Conservation (phyloP, 192 early-diverging fungal species). For the Entomortierella lignicola region DNA sequence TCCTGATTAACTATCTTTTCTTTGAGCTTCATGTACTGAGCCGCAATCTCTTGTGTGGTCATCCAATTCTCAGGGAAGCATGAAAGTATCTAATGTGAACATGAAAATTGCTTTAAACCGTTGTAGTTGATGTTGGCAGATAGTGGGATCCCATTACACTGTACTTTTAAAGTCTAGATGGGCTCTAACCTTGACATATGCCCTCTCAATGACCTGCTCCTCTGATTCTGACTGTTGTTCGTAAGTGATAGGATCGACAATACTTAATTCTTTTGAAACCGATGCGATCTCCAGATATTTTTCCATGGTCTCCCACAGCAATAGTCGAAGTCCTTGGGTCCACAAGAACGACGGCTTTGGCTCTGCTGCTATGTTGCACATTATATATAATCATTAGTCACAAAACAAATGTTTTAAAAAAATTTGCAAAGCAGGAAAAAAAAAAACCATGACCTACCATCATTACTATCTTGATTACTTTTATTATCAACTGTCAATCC, state of each 20-base stretch:
- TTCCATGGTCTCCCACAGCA: slow-evolving; percentile 25
- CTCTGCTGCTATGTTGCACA: neutral
- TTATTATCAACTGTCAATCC: neutral
- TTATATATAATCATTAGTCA: neutral
- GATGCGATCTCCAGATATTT: slow-evolving; percentile 6
- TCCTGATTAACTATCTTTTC: slow-evolving; percentile 10
- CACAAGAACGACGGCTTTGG: neutral
- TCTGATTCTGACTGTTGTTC: neutral
- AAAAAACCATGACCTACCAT: neutral
- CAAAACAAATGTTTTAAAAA: neutral
- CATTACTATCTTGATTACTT: neutral
- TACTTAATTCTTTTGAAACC: neutral
- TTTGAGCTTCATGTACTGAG: slow-evolving; percentile 7
- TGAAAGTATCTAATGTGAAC: neutral
- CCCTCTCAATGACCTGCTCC: neutral
- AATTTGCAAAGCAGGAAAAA: neutral
- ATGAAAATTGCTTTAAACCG: no score
- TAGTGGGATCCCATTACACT: neutral
- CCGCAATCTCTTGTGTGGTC: neutral
- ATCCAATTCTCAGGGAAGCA: slow-evolving; percentile 16
- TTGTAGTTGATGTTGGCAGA: neutral
- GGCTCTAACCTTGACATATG: slow-evolving; percentile 11
- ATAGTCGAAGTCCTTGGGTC: slow-evolving; percentile 4
- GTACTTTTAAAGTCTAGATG: neutral
- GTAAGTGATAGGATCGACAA: neutral